These are phyloP conservation scores for Phialocephala subalpina DNA, from an alignment of 2,329 filamentous ascomycete genomes.

Conservation along the genomic window DNA sequence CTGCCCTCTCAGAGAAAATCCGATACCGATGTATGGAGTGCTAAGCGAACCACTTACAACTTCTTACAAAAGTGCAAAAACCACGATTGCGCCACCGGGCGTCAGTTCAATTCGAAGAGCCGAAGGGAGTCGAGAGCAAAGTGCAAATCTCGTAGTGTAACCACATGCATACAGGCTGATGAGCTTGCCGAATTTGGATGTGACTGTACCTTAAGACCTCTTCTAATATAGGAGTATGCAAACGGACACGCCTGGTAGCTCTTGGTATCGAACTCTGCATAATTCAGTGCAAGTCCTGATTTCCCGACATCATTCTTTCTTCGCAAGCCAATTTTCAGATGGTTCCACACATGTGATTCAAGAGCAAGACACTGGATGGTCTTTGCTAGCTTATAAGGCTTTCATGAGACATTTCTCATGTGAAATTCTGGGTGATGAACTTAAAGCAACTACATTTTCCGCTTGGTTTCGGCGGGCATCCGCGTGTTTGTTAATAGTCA, in stretches of 20 bases:
- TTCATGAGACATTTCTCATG: background rate
- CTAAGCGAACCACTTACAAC: slow-evolving; percentile 6
- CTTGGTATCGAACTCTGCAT: background rate
- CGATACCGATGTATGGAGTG: background rate
- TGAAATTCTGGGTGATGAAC: background rate
- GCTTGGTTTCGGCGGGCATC: background rate
- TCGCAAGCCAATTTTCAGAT: slow-evolving; percentile 1
- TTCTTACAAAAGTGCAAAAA: slow-evolving; percentile 7
- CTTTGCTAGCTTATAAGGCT: background rate
- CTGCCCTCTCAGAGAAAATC: background rate
- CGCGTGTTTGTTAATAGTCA: background rate
- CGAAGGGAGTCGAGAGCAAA: slow-evolving; percentile 1
- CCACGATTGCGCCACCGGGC: background rate
- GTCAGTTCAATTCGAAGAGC: slow-evolving; percentile 2
- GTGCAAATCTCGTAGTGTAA: slow-evolving; percentile 3
- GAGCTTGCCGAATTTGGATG: background rate
- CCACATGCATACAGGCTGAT: background rate
- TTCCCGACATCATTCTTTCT: background rate
- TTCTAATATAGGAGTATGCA: slow-evolving; percentile 1
- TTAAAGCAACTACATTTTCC: slow-evolving; percentile 2
- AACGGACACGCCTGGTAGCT: background rate
- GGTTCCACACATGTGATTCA: background rate
- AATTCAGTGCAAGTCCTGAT: background rate
- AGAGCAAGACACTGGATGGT: background rate
- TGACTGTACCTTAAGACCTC: background rate